These are phyloP conservation scores for Zygosaccharomyces kombuchaensis DNA, from an alignment of 805 yeast species.

Conservation along the genomic window DNA sequence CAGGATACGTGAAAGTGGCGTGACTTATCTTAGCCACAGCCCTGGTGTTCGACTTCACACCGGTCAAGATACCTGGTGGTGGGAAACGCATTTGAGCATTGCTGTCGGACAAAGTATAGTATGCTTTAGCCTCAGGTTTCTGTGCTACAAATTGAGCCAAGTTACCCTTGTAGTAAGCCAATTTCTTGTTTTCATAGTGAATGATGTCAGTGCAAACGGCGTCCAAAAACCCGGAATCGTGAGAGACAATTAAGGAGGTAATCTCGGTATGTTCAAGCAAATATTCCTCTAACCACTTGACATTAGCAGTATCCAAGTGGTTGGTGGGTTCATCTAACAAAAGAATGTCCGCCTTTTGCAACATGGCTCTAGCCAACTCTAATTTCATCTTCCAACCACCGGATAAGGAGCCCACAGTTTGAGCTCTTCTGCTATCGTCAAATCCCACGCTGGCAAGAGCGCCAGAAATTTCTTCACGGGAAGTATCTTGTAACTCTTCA, in stretches of 20 bases:
- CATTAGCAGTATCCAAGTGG: slow-evolving; percentile 92
- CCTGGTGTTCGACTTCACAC: slow-evolving; percentile 91
- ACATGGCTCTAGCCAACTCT: slow-evolving; percentile 97
- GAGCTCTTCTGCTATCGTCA: slow-evolving; percentile 82
- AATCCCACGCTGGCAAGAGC: slow-evolving; percentile 88
- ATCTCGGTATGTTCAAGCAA: slow-evolving; percentile 76
- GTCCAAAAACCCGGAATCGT: slow-evolving; percentile 95
- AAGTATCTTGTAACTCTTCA: slow-evolving; percentile 65
- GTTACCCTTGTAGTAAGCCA: slow-evolving; percentile 95
- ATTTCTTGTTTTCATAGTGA: slow-evolving; percentile 91
- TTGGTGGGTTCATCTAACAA: slow-evolving; percentile 97
- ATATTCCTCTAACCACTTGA: slow-evolving; percentile 90
- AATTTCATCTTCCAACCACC: slow-evolving; percentile 99
- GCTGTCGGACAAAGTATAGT: slow-evolving; percentile 88
- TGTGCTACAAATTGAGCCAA: slow-evolving; percentile 85
- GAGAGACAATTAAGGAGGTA: slow-evolving; percentile 93
- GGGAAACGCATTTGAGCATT: slow-evolving; percentile 97
- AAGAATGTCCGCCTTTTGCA: slow-evolving; percentile 93
- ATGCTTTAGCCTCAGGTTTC: slow-evolving; percentile 94
- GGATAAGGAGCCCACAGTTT: slow-evolving; percentile 87
- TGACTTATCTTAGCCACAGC: slow-evolving; percentile 84
- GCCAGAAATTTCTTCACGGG: slow-evolving; percentile 62
- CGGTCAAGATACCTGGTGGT: slow-evolving; percentile 95
- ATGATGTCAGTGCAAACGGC: slow-evolving; percentile 94
- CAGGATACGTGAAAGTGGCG: slow-evolving; percentile 88